These are phyloP conservation scores for Aureobasidium sp. DNA, from an alignment of 2,329 filamentous ascomycete genomes.

Conservation along the genomic window DNA sequence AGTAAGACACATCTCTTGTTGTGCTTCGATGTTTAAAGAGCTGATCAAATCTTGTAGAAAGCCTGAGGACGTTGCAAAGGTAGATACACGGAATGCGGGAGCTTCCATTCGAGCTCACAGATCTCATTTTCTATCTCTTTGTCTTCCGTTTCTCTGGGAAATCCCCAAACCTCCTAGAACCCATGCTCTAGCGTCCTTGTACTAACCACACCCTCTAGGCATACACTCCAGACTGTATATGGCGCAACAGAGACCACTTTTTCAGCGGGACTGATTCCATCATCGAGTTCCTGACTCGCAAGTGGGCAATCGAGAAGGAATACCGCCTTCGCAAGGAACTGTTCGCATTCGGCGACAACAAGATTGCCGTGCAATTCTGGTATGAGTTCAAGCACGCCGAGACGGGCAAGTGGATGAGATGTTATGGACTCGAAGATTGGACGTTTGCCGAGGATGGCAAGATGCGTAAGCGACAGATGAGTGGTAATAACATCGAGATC, in stretches of 20 bases:
- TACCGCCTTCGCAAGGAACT: conserved; percentile 78
- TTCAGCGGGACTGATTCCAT: conserved; percentile 63
- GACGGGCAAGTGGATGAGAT: conserved; percentile 73
- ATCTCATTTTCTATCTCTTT: neutral
- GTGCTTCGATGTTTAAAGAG: neutral
- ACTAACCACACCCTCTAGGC: conserved; percentile 51
- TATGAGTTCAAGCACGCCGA: conserved; percentile 68
- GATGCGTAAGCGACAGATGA: conserved; percentile 72
- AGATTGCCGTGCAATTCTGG: conserved; percentile 87
- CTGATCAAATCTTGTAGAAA: conserved; percentile 10
- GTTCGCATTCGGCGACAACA: conserved; percentile 67
- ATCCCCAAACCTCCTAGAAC: too few species aligned
- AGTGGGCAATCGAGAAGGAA: conserved; percentile 65
- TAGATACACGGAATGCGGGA: neutral
- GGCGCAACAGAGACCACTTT: conserved; percentile 71
- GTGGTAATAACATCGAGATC: conserved; percentile 57
- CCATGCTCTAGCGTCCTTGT: conserved; percentile 40
- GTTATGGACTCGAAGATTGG: conserved; percentile 78
- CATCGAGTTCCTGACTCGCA: conserved; percentile 59
- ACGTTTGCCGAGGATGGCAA: conserved; percentile 63
- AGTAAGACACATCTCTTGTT: conserved; percentile 38
- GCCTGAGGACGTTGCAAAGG: conserved; percentile 11
- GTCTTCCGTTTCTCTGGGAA: neutral
- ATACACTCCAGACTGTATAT: conserved; percentile 70
- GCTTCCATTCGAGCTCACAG: neutral